These are phyloP conservation scores for Mycosphaerelloides madeirae DNA, from an alignment of 2,329 filamentous ascomycete genomes.

Conservation along the genomic window DNA sequence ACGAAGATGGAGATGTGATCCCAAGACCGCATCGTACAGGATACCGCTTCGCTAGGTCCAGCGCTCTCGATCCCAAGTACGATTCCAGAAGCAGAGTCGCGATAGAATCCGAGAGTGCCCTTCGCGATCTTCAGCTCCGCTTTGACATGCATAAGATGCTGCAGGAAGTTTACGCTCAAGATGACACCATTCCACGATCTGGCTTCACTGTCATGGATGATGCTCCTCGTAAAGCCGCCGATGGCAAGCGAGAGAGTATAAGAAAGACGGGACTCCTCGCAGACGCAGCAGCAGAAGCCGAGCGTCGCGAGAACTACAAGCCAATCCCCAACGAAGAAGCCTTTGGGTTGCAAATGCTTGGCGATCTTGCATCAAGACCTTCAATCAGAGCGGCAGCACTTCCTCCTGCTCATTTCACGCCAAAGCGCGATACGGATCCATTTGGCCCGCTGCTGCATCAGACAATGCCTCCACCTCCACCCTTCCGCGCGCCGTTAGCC, in stretches of 20 bases:
- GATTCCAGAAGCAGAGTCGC: constrained; percentile 28
- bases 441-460: too few relatives aligned
- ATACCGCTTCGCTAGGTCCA: constrained; percentile 24
- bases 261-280: constrained; percentile 30
- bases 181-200: constrained; percentile 15
- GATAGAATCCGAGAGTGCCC: constrained; percentile 22
- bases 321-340: constrained; percentile 40
- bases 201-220: constrained; percentile 41
- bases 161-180: constrained; percentile 26
- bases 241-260: constrained; percentile 35
- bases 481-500: too few relatives aligned
- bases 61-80: constrained; percentile 22
- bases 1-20: constrained; percentile 35
- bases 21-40: constrained; percentile 34
- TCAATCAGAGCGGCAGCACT: constrained; percentile 8
- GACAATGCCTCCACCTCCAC: too few relatives aligned
- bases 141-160: constrained; percentile 24
- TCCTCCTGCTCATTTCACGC: too few relatives aligned
- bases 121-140: constrained; percentile 21
- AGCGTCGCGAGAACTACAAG: constrained; percentile 19
- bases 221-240: constrained; percentile 38
- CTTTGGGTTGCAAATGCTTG: constrained; percentile 32
- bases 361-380: constrained; percentile 25
- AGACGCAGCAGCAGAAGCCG: constrained; percentile 33
- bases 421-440: too few relatives aligned